These are phyloP conservation scores for Phytopythium sindhum DNA, from an alignment of 352 stramenopile species.

Conservation along the genomic window DNA sequence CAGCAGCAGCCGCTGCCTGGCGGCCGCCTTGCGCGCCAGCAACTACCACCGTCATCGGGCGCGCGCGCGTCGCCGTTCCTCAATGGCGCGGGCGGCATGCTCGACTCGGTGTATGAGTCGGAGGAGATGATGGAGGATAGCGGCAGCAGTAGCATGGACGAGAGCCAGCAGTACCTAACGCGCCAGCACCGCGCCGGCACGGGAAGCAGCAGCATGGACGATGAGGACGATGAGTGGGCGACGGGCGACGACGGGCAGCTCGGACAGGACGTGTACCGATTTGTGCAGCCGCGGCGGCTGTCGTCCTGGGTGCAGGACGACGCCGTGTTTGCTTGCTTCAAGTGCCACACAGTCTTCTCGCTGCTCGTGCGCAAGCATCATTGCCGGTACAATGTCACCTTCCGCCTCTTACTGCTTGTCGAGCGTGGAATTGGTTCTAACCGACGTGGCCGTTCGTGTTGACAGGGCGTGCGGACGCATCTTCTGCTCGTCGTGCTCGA, in stretches of 20 bases:
- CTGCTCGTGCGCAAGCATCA: constrained; percentile 81
- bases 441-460: not conserved
- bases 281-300: constrained; percentile 72
- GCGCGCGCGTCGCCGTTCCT: constrained; percentile 12
- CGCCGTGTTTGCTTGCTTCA: constrained; percentile 83
- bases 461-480: constrained; percentile 69
- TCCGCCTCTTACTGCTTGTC: not conserved
- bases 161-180: constrained; percentile 6
- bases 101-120: constrained; percentile 61
- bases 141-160: constrained; percentile 12
- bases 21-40: constrained; percentile 1
- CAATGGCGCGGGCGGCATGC: constrained; percentile 22
- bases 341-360: constrained; percentile 79
- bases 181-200: constrained; percentile 7
- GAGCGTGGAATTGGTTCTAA: not conserved
- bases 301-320: constrained; percentile 87
- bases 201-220: constrained; percentile 18
- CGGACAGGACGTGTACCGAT: constrained; percentile 75
- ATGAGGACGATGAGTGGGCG: constrained; percentile 64
- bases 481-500: constrained; percentile 78
- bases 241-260: constrained; percentile 41
- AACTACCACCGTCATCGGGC: constrained; percentile 11
- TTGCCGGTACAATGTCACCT: constrained; percentile 44
- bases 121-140: constrained; percentile 38
- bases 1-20: not conserved